Conservation (phyloP, 768 basidiomycete species). For the Calocera cornea region DNA sequence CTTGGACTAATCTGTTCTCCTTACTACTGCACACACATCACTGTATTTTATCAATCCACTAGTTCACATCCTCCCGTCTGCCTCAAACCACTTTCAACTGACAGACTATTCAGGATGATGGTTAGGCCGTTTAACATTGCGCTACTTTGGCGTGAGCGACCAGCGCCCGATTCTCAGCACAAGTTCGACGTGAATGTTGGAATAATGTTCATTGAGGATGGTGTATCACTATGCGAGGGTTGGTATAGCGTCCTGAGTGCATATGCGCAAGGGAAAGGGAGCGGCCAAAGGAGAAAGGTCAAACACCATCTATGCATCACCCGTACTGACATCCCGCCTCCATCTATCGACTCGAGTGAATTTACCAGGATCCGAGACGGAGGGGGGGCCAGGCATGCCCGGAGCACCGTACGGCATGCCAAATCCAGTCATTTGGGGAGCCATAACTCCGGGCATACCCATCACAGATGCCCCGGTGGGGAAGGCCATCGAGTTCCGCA, state of each 20-base stretch:
- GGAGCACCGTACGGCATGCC: not conserved
- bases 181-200: not conserved
- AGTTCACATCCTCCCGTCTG: not conserved
- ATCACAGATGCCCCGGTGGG: slow-evolving; percentile 21
- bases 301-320: not conserved
- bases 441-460: not conserved
- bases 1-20: not conserved
- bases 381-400: slow-evolving; percentile 43
- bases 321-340: slow-evolving; percentile 51
- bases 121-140: no score
- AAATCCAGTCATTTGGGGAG: not conserved
- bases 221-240: not conserved
- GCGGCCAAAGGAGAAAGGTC: not conserved
- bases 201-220: not conserved
- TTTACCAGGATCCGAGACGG: slow-evolving; percentile 49
- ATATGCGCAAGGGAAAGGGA: not conserved
- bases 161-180: not conserved
- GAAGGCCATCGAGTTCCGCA: slow-evolving; percentile 66
- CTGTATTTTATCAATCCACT: slow-evolving; percentile 1
- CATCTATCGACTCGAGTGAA: slow-evolving; percentile 63
- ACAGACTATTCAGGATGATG: no score
- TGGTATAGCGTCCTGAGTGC: not conserved
- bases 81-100: no score
- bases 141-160: no score
- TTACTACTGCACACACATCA: not conserved